Evolutionary conservation across 1,284 basidiomycete genomes (phyloP), one percentile per base, ranked within the genome.

Genomic region (Cerioporus squamosus): DNA sequence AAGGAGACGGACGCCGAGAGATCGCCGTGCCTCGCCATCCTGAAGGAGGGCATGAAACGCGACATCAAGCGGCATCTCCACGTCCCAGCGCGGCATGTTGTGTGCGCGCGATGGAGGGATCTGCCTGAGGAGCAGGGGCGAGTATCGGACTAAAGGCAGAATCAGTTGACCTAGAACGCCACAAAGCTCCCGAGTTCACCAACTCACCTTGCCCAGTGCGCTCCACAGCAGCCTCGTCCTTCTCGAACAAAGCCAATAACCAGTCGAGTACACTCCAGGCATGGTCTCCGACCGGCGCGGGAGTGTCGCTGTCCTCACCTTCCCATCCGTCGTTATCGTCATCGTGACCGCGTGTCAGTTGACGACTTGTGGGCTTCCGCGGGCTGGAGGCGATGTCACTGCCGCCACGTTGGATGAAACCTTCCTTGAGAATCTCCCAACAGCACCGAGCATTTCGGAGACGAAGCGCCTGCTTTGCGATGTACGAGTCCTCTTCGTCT

Each of bases 241-340:
- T 81, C 68, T 91, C 87, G 60, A 90, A 87, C 17, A 90, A 60
- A 22, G 71, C 66, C n/a, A 91, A 47, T 2, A 91, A 65, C 85
- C 86, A 90, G 23, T 84, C 80, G 20, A 91, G 75, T 20, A 86
- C 69, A 29, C 80, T 78, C 89, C 89, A 91, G 10, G 87, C 83
- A 62, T 84, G 73, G 52, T 81, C 77, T 26, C 81, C 83, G 26
- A 91, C 78, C 29, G 79, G 67, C 38, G 70, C 67, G 38, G 72
- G 73, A 33, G 62, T 43, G 3, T 74, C 70, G 36, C 14, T 44
- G 36, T 63, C 69, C 39, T 70, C 65, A 22, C 67, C 70, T 29
- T 72, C 70, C 40, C 48, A 53, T 49, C 58, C 59, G 1, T 70
- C 65, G 33, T 67, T 66, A 36, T 69, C 60, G 49, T 69, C 66